These are phyloP conservation scores for Acanthamoeba triangularis DNA, from an alignment of 208 protist species.

Conservation along the genomic window DNA sequence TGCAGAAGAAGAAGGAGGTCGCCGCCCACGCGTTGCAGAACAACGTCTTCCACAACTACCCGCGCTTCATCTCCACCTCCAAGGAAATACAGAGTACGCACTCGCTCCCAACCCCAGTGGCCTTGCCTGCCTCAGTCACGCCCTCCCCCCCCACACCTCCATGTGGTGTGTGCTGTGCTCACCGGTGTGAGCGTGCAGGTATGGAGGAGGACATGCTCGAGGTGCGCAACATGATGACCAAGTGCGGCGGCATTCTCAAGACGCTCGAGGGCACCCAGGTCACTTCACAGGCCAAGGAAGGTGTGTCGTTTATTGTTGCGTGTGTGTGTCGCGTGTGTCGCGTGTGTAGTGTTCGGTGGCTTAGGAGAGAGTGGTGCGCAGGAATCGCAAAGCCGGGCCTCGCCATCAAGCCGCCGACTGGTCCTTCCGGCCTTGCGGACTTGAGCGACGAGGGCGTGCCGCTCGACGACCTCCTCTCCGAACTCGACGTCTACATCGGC, in stretches of 20 bases:
- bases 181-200: neutral
- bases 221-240: slow-evolving; percentile 13
- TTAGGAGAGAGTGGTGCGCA: neutral
- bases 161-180: no score
- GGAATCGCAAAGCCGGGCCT: neutral
- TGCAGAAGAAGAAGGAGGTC: slow-evolving; percentile 1
- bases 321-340: no score
- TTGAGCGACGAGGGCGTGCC: neutral
- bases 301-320: neutral
- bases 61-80: slow-evolving; percentile 1
- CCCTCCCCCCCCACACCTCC: no score
- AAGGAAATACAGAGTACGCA: neutral
- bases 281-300: neutral
- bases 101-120: no score
- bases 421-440: neutral
- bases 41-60: slow-evolving; percentile 41
- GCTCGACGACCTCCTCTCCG: neutral
- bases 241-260: neutral
- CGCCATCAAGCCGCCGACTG: neutral
- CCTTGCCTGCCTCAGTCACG: no score
- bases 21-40: neutral
- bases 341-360: neutral
- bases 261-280: neutral
- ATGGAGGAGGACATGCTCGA: slow-evolving; percentile 60
- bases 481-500: slow-evolving; percentile 30